Percentiles rank a stretch among this genome's conserved stretches.
These are phyloP conservation scores for Crithidia brevicula DNA, from an alignment of 208 protist species.

Conservation along the genomic window DNA sequence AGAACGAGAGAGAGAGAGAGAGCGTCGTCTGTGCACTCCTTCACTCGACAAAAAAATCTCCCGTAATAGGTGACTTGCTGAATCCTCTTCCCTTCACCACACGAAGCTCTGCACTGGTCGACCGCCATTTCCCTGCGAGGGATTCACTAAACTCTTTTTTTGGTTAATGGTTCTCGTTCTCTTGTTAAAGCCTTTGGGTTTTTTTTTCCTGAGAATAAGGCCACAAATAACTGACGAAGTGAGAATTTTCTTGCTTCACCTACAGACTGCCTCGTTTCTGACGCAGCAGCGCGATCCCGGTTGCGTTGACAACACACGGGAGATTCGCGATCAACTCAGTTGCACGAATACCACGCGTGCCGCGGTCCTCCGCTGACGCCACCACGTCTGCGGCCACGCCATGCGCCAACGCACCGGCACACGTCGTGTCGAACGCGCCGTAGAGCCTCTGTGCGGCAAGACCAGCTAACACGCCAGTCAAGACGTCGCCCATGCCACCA, in stretches of 20 bases:
- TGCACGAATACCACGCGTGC: constrained; percentile 66
- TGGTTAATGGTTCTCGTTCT: too few species aligned
- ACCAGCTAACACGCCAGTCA: constrained; percentile 68
- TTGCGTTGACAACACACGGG: constrained; percentile 55
- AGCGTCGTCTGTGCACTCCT: neutral
- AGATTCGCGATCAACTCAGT: constrained; percentile 65
- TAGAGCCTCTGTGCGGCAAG: constrained; percentile 51
- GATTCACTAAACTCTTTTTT: too few species aligned
- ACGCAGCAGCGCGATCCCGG: neutral
- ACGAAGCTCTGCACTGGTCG: too few species aligned
- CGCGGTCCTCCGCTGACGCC: constrained; percentile 28
- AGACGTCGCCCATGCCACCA: constrained; percentile 85
- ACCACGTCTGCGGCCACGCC: constrained; percentile 74
- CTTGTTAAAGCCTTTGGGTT: too few species aligned
- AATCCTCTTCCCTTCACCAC: too few species aligned
- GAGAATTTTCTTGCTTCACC: too few species aligned
- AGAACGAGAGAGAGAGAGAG: neutral
- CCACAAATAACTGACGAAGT: too few species aligned
- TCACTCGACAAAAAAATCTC: neutral
- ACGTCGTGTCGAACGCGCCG: constrained; percentile 47
- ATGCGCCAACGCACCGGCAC: constrained; percentile 63
- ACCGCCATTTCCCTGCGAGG: too few species aligned
- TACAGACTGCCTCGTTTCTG: constrained; percentile 9
- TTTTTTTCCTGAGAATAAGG: too few species aligned
- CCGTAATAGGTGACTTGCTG: too few species aligned